Base-by-base conservation (phyloP, 306 rosid genomes). In the Nissolia schottii region DNA sequence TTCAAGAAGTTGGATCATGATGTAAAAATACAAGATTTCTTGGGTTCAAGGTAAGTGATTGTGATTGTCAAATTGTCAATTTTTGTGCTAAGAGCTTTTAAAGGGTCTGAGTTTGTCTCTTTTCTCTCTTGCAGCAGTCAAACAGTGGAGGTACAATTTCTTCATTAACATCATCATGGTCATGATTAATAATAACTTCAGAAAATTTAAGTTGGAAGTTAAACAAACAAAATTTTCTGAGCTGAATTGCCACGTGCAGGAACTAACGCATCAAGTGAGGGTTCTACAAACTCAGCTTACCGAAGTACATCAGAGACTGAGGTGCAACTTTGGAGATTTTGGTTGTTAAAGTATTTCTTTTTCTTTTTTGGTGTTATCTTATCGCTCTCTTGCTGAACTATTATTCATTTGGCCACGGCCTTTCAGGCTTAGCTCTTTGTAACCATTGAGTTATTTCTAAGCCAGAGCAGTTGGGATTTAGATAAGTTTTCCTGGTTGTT, bases 1-100 rank as follows among this genome's bases (percentile, higher is more conserved):
- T 91, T 91, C 76, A 91, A 83, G 90, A 91, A 91, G 82, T 80
- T 86, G 81, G 95, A 86, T 51, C 97, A 87, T 72, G 92, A 86
- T 22, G 95, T 91, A 80, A 86, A 84, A 72, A 74, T 88, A 73
- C 85, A 86, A 78, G 85, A 88, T 69, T 90, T 85, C 71, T 28
- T 87, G 81, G 81, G 90, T 67, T 81, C 90, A 54, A 87, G 90
- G 97, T 87, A 64, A 59, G 75, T 75, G 20, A 41, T 14, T 75
- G 25, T 54, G 12, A 64, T 50, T 6, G 35, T 71, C 37, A 34
- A 51, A 43, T 55, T 88, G 40, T 54, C 31, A 46, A 40, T 73
- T 74, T 77, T 23, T 71, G 38, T 38, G 34, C n/a, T 60, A 70
- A 69, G 45, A 66, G 61, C 20, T 53, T 67, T n/a, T 45, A 71